phyloP scores from a whole-genome alignment of 768 basidiomycete species.

The Amanita phalloides region DNA sequence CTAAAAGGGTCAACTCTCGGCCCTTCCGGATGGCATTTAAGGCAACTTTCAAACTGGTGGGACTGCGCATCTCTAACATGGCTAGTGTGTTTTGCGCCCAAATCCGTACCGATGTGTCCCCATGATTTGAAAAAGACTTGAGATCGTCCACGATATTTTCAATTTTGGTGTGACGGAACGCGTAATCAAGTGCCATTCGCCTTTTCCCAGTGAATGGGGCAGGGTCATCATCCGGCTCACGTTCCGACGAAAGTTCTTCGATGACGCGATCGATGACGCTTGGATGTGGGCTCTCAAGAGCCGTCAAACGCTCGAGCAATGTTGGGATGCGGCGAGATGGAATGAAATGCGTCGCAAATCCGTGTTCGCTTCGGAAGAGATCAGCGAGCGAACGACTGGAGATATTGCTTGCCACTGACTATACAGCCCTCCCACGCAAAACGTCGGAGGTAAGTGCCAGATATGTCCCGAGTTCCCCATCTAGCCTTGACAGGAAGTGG shows the following conservation, averaged over 20 bases:
- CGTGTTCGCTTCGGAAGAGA: constrained; percentile 54
- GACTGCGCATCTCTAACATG: constrained; percentile 61
- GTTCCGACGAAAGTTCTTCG: constrained; percentile 65
- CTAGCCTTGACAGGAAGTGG: constrained; percentile 80
- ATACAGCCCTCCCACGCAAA: constrained; percentile 71
- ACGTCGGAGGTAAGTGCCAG: constrained; percentile 74
- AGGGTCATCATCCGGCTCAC: constrained; percentile 42
- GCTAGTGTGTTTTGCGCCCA: constrained; percentile 73
- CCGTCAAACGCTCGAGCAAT: constrained; percentile 58
- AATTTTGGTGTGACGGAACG: constrained; percentile 65
- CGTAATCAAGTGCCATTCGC: constrained; percentile 70
- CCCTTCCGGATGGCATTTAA: constrained; percentile 69
- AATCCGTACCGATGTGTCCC: constrained; percentile 34
- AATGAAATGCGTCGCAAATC: constrained; percentile 91
- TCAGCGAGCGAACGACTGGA: not conserved
- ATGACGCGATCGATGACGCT: constrained; percentile 43
- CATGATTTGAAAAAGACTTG: constrained; percentile 24
- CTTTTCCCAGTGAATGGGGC: constrained; percentile 45
- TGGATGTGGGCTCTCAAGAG: constrained; percentile 34
- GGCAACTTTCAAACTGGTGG: constrained; percentile 89
- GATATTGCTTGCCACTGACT: constrained; percentile 40
- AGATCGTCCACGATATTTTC: constrained; percentile 60
- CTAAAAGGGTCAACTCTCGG: constrained; percentile 45
- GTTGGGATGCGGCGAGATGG: constrained; percentile 64
- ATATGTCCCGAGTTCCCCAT: constrained; percentile 92